phyloP scores from a whole-genome alignment of 495 filamentous ascomycete species.

The Friedmanniomyces endolithicus region DNA sequence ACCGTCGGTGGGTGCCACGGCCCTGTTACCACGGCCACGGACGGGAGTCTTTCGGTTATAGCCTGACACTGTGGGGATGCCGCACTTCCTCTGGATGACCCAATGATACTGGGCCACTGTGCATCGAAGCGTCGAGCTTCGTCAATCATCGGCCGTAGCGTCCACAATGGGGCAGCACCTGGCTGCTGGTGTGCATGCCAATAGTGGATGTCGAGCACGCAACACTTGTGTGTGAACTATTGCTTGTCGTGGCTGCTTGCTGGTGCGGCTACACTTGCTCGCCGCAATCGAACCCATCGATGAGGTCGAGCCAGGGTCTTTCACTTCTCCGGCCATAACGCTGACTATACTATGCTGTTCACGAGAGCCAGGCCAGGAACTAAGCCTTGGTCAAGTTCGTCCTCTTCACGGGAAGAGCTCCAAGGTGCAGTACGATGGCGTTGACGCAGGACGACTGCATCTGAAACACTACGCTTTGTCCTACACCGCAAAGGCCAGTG shows the following conservation, averaged over 20 bases:
- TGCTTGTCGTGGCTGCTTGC: not conserved
- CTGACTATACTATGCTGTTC: too few relatives aligned
- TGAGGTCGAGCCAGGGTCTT: not conserved
- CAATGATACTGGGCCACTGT: not conserved
- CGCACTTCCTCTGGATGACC: not conserved
- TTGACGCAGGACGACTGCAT: not conserved
- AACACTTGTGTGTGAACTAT: not conserved
- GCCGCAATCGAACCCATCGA: not conserved
- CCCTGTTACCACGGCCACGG: conserved; percentile 27
- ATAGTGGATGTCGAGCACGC: not conserved
- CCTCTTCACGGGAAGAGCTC: not conserved
- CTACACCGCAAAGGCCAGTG: conserved; percentile 16
- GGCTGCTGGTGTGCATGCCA: not conserved
- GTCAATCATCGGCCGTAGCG: not conserved
- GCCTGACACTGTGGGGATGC: not conserved
- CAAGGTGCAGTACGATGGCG: not conserved
- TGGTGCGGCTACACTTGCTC: not conserved
- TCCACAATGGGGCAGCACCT: not conserved
- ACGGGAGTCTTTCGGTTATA: not conserved
- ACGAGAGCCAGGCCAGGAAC: too few relatives aligned
- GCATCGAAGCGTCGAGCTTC: not conserved
- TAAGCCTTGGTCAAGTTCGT: not conserved
- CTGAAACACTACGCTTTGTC: conserved; percentile 10
- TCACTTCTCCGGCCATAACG: too few relatives aligned
- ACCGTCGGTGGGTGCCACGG: conserved; percentile 6